Evolutionary conservation across 345 rosid species (phyloP).

Genomic region (Camelina laxa): DNA sequence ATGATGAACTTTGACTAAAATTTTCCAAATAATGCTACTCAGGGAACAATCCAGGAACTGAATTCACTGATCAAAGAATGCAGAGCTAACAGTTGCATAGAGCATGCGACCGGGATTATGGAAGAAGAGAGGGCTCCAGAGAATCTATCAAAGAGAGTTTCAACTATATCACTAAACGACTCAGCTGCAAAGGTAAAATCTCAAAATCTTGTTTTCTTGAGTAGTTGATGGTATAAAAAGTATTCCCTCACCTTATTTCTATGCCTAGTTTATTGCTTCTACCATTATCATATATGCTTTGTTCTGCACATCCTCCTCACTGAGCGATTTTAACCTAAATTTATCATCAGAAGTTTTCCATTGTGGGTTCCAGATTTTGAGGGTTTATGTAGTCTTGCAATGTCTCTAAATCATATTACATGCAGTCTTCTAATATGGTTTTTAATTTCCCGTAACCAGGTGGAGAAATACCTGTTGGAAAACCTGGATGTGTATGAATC

Average conservation of each 20-base stretch:
- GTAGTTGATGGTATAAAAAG: neutral
- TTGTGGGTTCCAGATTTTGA: neutral
- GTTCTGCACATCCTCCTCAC: neutral
- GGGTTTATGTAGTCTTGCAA: conserved; percentile 1
- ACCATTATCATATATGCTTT: neutral
- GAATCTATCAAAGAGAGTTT: conserved; percentile 74
- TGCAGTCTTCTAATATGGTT: neutral
- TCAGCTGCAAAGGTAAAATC: conserved; percentile 65
- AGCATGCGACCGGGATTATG: conserved; percentile 86
- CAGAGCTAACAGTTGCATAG: conserved; percentile 88
- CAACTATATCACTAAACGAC: conserved; percentile 68
- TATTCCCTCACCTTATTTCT: neutral
- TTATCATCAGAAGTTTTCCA: neutral
- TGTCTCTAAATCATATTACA: neutral
- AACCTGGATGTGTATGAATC: conserved; percentile 86
- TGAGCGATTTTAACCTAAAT: neutral
- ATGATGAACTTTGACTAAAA: neutral
- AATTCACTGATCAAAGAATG: conserved; percentile 65
- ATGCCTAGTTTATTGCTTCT: neutral
- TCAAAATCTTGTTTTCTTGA: neutral
- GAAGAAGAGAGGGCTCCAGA: conserved; percentile 83
- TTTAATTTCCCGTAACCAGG: conserved; percentile 46
- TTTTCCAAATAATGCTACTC: conserved; percentile 19
- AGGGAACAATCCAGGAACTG: conserved; percentile 67
- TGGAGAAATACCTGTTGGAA: conserved; percentile 74